phyloP scores from a whole-genome alignment of 371 early-diverging fungal genomes.

The Mucor ambiguus region DNA sequence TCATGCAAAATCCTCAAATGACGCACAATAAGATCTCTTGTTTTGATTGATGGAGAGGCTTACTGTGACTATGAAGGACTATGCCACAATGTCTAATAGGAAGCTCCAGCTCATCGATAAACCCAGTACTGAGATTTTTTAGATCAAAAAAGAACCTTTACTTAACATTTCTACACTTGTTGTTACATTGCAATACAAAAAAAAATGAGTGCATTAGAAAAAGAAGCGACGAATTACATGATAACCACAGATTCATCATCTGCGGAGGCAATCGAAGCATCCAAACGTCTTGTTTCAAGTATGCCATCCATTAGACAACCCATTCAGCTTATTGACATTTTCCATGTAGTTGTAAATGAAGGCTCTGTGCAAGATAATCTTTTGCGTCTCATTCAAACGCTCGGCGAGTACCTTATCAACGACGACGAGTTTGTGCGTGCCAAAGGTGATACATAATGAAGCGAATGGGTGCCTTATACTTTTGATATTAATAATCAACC shows the following conservation, averaged over 20 bases:
- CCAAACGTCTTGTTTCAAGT: slow-evolving; percentile 36
- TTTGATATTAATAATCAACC: not conserved
- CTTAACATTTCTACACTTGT: not conserved
- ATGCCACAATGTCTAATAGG: not conserved
- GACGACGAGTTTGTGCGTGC: slow-evolving; percentile 84
- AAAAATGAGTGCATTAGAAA: slow-evolving; percentile 35
- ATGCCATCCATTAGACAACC: not conserved
- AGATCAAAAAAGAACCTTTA: not conserved
- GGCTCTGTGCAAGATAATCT: slow-evolving; percentile 44
- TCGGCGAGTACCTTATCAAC: slow-evolving; percentile 80
- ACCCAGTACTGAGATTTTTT: not conserved
- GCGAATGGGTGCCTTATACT: not conserved
- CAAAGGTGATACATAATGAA: slow-evolving; percentile 61
- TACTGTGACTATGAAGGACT: slow-evolving; percentile 1
- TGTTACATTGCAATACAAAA: not conserved
- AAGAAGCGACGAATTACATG: slow-evolving; percentile 52
- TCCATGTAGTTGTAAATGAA: slow-evolving; percentile 36
- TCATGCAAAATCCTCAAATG: not conserved
- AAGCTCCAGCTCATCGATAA: not conserved
- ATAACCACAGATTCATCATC: slow-evolving; percentile 40
- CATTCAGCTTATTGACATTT: not conserved
- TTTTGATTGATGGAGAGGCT: not conserved
- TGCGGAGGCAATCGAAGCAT: slow-evolving; percentile 33
- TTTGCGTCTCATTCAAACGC: slow-evolving; percentile 75
- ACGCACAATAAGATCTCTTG: not conserved